These are phyloP conservation scores for Aspergillus jensenii DNA, from an alignment of 2,329 filamentous ascomycete species.

Conservation along the genomic window DNA sequence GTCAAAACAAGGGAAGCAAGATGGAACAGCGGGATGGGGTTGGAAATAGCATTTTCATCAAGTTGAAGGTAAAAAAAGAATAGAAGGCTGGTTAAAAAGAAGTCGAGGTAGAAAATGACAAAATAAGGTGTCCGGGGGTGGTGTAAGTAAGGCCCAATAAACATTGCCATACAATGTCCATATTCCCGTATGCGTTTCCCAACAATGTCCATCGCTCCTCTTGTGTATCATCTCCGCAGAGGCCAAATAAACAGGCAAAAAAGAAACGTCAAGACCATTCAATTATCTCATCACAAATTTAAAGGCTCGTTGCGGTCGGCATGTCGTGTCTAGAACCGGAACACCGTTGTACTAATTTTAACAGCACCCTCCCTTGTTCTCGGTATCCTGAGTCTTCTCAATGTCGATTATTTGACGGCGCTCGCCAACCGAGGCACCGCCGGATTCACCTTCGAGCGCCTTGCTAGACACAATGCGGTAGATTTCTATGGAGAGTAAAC, in stretches of 20 bases:
- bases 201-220: slow-evolving; percentile 26
- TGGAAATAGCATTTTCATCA: slow-evolving; percentile 20
- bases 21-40: neutral
- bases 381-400: slow-evolving; percentile 78
- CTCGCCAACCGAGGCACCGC: slow-evolving; percentile 75
- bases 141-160: slow-evolving; percentile 23
- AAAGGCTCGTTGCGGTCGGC: slow-evolving; percentile 35
- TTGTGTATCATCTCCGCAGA: slow-evolving; percentile 35
- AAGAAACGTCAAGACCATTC: slow-evolving; percentile 38
- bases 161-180: slow-evolving; percentile 28
- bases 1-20: neutral
- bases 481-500: slow-evolving; percentile 67
- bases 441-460: slow-evolving; percentile 83
- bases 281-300: slow-evolving; percentile 41
- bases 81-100: slow-evolving; percentile 22
- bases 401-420: slow-evolving; percentile 79
- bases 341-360: slow-evolving; percentile 24
- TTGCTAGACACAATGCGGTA: slow-evolving; percentile 99
- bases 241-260: slow-evolving; percentile 35
- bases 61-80: slow-evolving; percentile 17
- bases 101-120: slow-evolving; percentile 17
- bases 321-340: slow-evolving; percentile 23
- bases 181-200: slow-evolving; percentile 8
- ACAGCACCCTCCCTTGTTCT: slow-evolving; percentile 61
- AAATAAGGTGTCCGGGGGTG: slow-evolving; percentile 17